Base-by-base conservation (phyloP, 768 basidiomycete species). In the Cyclocybe cylindracea region DNA sequence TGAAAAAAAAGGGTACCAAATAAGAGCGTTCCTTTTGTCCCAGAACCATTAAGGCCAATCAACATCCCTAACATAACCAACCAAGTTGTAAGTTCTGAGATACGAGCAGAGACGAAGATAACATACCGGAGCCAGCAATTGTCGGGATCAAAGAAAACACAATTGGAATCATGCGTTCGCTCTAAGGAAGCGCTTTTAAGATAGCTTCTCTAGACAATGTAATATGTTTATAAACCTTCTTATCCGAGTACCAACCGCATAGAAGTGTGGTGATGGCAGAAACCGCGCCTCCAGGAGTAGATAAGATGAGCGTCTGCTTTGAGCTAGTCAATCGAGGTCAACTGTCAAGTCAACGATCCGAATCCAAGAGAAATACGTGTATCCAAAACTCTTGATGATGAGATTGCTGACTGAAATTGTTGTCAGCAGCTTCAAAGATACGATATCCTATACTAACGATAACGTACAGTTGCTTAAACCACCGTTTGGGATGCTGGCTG, bases 401-500 rank as follows among this genome's bases (percentile, higher is more conserved):
- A 83, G 64, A 58, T 84, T 85, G 63, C 82, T 79, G 66, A 81
- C 84, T 85, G 47, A 5, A 31, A 19, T 14, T 50, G 29, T 35
- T 19, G 34, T 24, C 32, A 16, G 5, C 13, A 11, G 29, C 11
- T 24, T 31, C 2, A n/a, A 39, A 29, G 32, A 8, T 29, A 16
- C 24, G 24, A 10, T 10, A 18, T 7, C 34, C 10, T 29, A 18
- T 7, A 31, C 10, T 29, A 2, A 16, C 37, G 14, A 11, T 11
- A 8, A 68, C 79, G 54, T 53, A 85, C 84, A 85, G 54, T 86
- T 85, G 60, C 77, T 84, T 31, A 86, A 60, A 2, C 64, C 84
- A 14, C 85, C 85, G 58, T 84, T 86, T 0, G 85, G 84, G 33
- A 87, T 80, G 57, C 82, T 86, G 48, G 82, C 85, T 87, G 5